Percentiles rank a stretch among this genome's conserved stretches.
Conservation (phyloP, 257 asterid species). For the Gentiana straminea region DNA sequence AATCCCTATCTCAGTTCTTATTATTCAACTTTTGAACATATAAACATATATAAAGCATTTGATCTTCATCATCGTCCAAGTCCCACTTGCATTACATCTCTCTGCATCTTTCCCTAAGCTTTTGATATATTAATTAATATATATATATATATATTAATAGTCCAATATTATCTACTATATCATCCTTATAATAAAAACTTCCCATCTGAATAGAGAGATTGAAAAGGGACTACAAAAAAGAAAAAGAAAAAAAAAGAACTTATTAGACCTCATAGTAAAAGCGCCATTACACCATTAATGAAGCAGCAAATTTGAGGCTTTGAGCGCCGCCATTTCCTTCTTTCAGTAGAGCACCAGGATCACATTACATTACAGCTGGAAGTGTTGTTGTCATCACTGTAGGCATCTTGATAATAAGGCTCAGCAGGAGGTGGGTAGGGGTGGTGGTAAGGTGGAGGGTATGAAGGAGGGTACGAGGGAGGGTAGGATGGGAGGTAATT, state of each 20-base stretch:
- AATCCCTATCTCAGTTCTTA: constrained; percentile 23
- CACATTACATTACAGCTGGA: constrained; percentile 62
- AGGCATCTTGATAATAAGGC: no score
- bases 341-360: constrained; percentile 2
- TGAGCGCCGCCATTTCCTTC: no score
- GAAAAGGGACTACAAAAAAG: constrained; percentile 18
- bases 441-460: constrained; percentile 39
- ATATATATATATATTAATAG: no score
- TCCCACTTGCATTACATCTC: neutral
- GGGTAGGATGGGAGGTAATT: constrained; percentile 50
- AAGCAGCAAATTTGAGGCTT: no score
- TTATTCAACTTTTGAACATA: constrained; percentile 36
- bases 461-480: constrained; percentile 20
- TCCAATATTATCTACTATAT: constrained; percentile 25
- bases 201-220: constrained; percentile 3
- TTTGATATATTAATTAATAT: constrained; percentile 12
- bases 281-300: constrained; percentile 16
- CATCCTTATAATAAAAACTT: constrained; percentile 16
- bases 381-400: constrained; percentile 45
- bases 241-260: constrained; percentile 6
- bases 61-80: constrained; percentile 15
- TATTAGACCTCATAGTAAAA: constrained; percentile 3
- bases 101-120: constrained; percentile 17
- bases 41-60: constrained; percentile 39
- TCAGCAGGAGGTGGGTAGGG: constrained; percentile 13